Conservation (phyloP, 2,329 filamentous ascomycete species). For the Helminthosporium solani region DNA sequence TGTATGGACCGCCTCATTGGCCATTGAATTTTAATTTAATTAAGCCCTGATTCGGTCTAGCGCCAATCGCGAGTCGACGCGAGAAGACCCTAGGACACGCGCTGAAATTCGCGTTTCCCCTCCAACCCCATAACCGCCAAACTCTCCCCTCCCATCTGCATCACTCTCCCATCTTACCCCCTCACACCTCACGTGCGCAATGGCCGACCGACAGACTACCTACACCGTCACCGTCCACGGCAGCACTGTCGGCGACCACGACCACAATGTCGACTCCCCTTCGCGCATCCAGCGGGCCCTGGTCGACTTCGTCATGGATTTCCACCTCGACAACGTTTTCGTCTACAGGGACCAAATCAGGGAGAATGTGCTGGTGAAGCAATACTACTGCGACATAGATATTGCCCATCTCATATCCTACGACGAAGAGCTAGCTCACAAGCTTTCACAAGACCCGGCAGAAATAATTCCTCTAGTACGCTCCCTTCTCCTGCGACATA, state of each 20-base stretch:
- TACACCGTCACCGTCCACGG: slow-evolving; percentile 81
- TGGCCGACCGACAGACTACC: slow-evolving; percentile 74
- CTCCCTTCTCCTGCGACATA: slow-evolving; percentile 1
- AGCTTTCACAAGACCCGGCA: slow-evolving; percentile 82
- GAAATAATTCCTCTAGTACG: slow-evolving; percentile 88
- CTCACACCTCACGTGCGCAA: slow-evolving; percentile 13
- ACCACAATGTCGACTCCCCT: slow-evolving; percentile 31
- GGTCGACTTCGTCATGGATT: slow-evolving; percentile 88
- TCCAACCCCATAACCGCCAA: neutral
- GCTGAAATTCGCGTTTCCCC: neutral
- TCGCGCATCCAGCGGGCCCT: slow-evolving; percentile 69
- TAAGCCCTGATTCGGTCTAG: too few relatives aligned
- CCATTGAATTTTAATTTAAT: too few relatives aligned
- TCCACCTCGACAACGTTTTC: slow-evolving; percentile 90
- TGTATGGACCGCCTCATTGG: too few relatives aligned
- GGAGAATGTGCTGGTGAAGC: slow-evolving; percentile 91
- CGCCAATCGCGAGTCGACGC: too few relatives aligned
- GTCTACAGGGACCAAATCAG: slow-evolving; percentile 96
- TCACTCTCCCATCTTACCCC: neutral
- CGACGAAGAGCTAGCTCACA: slow-evolving; percentile 91
- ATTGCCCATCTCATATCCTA: slow-evolving; percentile 94
- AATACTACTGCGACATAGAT: slow-evolving; percentile 95
- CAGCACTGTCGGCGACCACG: slow-evolving; percentile 39
- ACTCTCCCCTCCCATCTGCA: neutral
- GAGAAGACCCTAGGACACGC: too few relatives aligned